phyloP scores from a whole-genome alignment of 108 stramenopile genomes.

The Mediolabrus comicus region DNA sequence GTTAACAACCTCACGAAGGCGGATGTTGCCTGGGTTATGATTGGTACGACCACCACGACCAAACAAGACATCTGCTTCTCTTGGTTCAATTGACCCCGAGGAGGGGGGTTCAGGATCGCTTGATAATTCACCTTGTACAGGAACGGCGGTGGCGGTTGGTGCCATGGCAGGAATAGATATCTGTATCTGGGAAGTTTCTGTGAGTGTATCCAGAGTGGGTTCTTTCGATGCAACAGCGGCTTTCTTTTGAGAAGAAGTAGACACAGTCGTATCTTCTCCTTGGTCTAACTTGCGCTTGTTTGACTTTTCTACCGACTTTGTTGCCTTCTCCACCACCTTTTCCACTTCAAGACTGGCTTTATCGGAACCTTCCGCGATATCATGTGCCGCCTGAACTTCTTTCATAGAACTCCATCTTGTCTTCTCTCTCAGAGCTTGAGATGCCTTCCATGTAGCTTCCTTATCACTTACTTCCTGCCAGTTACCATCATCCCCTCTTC shows the following conservation, averaged over 20 bases:
- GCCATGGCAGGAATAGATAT: neutral
- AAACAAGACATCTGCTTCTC: slow-evolving; percentile 49
- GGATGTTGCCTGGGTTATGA: slow-evolving; percentile 79
- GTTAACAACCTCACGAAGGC: slow-evolving; percentile 79
- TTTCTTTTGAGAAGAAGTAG: neutral
- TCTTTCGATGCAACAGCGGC: slow-evolving; percentile 6
- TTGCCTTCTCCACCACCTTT: slow-evolving; percentile 16
- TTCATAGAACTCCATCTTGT: slow-evolving; percentile 43
- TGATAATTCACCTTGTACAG: neutral
- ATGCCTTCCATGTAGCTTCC: slow-evolving; percentile 47
- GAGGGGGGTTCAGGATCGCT: too few relatives aligned
- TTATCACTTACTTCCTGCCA: slow-evolving; percentile 79
- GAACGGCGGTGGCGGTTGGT: neutral
- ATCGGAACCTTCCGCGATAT: neutral
- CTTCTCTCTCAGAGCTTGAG: slow-evolving; percentile 71
- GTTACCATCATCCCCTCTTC: slow-evolving; percentile 55
- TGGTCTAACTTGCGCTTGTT: slow-evolving; percentile 17
- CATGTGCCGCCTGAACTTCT: slow-evolving; percentile 1
- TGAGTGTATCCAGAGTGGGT: neutral
- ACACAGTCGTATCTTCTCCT: neutral
- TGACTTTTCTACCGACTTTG: slow-evolving; percentile 3
- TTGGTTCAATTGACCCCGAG: slow-evolving; percentile 13
- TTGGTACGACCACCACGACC: slow-evolving; percentile 81
- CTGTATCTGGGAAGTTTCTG: neutral
- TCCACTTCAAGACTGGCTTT: neutral